Evolutionary conservation across 208 protist species (phyloP).

Genomic region (Borovskyia barvae): DNA sequence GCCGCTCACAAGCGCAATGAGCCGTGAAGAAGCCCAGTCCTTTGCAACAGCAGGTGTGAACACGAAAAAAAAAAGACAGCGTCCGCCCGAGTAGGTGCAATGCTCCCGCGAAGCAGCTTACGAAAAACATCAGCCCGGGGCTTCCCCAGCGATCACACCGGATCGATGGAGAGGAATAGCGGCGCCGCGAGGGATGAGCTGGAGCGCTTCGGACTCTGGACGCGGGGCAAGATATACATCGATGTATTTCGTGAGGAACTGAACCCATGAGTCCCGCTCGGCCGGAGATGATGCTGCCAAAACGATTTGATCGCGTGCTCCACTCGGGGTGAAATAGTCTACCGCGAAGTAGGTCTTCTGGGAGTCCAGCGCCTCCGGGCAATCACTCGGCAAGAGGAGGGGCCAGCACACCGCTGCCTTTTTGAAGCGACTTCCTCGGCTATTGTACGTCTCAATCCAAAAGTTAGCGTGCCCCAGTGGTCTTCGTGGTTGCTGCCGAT

Average conservation of each 20-base stretch:
- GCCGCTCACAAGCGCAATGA: no score
- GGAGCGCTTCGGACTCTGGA: slow-evolving; percentile 53
- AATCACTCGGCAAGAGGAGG: slow-evolving; percentile 56
- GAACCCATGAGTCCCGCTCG: slow-evolving; percentile 62
- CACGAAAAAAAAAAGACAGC: no score
- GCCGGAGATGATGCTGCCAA: slow-evolving; percentile 28
- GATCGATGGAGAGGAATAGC: slow-evolving; percentile 39
- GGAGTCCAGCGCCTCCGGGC: slow-evolving; percentile 36
- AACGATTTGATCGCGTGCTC: slow-evolving; percentile 28
- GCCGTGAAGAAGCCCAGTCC: no score
- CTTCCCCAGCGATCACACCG: slow-evolving; percentile 60
- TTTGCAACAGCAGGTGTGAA: no score
- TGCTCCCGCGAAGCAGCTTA: no score
- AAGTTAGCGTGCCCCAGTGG: slow-evolving; percentile 42
- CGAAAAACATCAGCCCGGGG: slow-evolving; percentile 57
- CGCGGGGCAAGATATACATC: slow-evolving; percentile 55
- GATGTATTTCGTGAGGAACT: slow-evolving; percentile 65
- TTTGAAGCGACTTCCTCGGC: slow-evolving; percentile 66
- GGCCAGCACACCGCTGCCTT: slow-evolving; percentile 70
- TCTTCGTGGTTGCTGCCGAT: slow-evolving; percentile 3
- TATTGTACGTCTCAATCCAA: slow-evolving; percentile 54
- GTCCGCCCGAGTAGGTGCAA: no score
- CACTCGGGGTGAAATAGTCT: slow-evolving; percentile 42
- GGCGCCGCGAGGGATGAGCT: slow-evolving; percentile 34
- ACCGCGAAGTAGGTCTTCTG: slow-evolving; percentile 51